Conservation (phyloP, 306 rosid genomes). For the Abrus pulchellus region DNA sequence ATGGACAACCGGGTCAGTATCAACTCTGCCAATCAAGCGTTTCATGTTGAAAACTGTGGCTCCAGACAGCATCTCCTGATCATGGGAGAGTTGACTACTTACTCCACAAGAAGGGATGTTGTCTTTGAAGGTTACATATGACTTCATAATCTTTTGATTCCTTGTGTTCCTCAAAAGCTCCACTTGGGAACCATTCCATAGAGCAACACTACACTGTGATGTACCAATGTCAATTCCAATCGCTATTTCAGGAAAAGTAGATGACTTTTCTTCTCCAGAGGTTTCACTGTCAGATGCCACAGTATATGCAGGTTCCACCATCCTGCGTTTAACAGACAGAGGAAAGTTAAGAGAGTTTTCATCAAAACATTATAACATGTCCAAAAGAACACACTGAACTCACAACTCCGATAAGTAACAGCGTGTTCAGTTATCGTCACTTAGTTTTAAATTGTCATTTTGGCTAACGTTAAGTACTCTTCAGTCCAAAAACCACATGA, state of each 20-base stretch:
- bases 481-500: neutral
- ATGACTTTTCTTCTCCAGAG: slow-evolving; percentile 71
- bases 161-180: slow-evolving; percentile 76
- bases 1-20: slow-evolving; percentile 85
- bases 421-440: neutral
- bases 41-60: slow-evolving; percentile 87
- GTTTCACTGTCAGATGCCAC: slow-evolving; percentile 89
- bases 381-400: neutral
- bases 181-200: slow-evolving; percentile 88
- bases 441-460: neutral
- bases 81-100: slow-evolving; percentile 59
- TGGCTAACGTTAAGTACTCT: neutral
- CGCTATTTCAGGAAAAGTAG: slow-evolving; percentile 71
- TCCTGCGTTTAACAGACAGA: slow-evolving; percentile 58
- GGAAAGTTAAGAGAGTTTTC: slow-evolving; percentile 16
- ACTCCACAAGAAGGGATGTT: slow-evolving; percentile 75
- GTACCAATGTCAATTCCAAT: slow-evolving; percentile 92
- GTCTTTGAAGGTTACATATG: slow-evolving; percentile 80
- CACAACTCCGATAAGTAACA: neutral
- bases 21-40: slow-evolving; percentile 88
- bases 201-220: slow-evolving; percentile 85
- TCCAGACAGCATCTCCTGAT: slow-evolving; percentile 76
- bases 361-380: neutral
- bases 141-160: slow-evolving; percentile 80
- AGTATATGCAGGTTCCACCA: slow-evolving; percentile 84